Conservation (phyloP, 106 monocot genomes). For the Dendrobium chrysotoxum region DNA sequence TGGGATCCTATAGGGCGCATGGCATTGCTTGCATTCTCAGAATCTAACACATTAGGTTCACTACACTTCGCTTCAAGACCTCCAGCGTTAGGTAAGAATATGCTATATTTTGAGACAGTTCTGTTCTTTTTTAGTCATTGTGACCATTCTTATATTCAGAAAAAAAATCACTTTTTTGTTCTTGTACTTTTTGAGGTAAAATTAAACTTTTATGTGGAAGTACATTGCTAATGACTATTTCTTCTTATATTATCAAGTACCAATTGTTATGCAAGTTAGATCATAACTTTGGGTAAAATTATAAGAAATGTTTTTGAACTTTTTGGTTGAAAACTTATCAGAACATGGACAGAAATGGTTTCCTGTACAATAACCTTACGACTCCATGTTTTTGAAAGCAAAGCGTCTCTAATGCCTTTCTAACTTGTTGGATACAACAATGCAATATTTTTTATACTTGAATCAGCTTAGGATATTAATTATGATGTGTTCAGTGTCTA, state of each 20-base stretch:
- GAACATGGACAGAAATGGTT: no score
- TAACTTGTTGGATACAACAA: no score
- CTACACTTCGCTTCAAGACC: slow-evolving; percentile 83
- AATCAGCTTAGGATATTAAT: no score
- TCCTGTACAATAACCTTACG: no score
- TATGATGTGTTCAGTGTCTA: no score
- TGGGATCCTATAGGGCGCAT: slow-evolving; percentile 95
- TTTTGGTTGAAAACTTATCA: not conserved
- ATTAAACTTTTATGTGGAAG: not conserved
- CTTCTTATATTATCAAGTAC: not conserved
- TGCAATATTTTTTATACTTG: no score
- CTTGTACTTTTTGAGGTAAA: not conserved
- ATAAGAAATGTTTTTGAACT: not conserved
- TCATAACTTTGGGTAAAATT: not conserved
- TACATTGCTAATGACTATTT: not conserved
- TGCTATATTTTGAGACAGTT: not conserved
- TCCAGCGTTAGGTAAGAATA: slow-evolving; percentile 72
- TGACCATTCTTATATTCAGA: not conserved
- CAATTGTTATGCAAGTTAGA: not conserved
- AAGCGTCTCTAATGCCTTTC: no score
- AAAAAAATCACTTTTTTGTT: not conserved
- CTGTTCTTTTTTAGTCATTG: not conserved
- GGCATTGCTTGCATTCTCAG: slow-evolving; percentile 75
- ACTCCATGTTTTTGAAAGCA: no score
- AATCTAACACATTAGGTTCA: slow-evolving; percentile 73